These are phyloP conservation scores for Penicillium sp. DNA, from an alignment of 2,329 filamentous ascomycete genomes.

Conservation along the genomic window DNA sequence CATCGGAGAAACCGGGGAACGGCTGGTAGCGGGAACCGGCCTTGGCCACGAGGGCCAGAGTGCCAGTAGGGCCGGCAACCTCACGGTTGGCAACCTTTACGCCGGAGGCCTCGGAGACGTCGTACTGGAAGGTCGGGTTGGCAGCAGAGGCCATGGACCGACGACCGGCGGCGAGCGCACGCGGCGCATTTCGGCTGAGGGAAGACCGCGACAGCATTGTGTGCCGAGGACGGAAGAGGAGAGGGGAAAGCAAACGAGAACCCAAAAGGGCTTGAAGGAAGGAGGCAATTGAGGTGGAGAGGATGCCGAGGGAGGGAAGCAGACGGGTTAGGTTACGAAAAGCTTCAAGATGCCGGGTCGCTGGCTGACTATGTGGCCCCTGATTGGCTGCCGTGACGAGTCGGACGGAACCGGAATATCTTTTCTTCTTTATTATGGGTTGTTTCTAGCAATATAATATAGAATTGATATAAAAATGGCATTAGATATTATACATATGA, in stretches of 20 bases:
- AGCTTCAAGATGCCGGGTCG: constrained; percentile 41
- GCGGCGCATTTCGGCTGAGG: constrained; percentile 57
- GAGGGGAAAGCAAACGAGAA: constrained; percentile 24
- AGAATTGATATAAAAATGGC: not conserved
- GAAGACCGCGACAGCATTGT: constrained; percentile 65
- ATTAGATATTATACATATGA: no score
- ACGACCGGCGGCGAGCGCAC: constrained; percentile 54
- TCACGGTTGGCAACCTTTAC: constrained; percentile 92
- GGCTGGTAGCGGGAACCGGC: constrained; percentile 91
- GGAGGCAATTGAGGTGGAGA: constrained; percentile 22
- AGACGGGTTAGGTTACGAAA: constrained; percentile 38
- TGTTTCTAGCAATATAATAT: not conserved
- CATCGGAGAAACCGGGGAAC: constrained; percentile 81
- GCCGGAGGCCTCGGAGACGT: constrained; percentile 77
- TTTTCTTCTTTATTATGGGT: constrained; percentile 7
- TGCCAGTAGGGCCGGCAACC: constrained; percentile 79
- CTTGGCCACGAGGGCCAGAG: constrained; percentile 86
- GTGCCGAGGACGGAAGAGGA: constrained; percentile 45
- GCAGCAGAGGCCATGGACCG: constrained; percentile 61
- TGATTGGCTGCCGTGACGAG: constrained; percentile 40
- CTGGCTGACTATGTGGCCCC: constrained; percentile 31
- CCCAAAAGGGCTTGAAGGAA: constrained; percentile 37
- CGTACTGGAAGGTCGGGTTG: constrained; percentile 76
- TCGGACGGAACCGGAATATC: constrained; percentile 37
- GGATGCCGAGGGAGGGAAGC: constrained; percentile 24